These are phyloP conservation scores for Trametes versicolor DNA, from an alignment of 1,284 basidiomycete genomes.

Conservation along the genomic window DNA sequence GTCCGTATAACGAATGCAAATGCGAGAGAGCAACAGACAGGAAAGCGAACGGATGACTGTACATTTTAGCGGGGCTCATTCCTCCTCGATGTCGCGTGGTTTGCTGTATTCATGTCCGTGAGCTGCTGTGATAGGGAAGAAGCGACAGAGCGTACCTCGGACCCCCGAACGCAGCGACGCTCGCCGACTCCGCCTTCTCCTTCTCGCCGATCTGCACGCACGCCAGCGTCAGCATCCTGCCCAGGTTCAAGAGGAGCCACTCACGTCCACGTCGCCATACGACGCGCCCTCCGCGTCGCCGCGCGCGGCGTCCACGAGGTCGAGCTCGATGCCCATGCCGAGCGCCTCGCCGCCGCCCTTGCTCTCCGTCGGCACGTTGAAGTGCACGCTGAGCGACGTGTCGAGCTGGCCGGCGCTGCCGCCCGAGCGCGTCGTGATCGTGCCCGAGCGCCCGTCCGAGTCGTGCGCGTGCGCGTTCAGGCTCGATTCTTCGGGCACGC, in stretches of 20 bases:
- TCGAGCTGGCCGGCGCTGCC: slow-evolving; percentile 15
- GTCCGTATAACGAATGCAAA: background rate
- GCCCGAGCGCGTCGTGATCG: slow-evolving; percentile 25
- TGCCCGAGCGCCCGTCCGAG: slow-evolving; percentile 12
- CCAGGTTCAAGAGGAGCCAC: background rate
- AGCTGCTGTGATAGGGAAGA: background rate
- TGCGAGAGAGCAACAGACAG: background rate
- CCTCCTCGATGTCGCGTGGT: background rate
- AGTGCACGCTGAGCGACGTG: slow-evolving; percentile 36
- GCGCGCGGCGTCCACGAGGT: slow-evolving; percentile 25
- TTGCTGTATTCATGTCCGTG: background rate
- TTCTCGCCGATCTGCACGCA: background rate
- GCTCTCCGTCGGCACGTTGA: slow-evolving; percentile 31
- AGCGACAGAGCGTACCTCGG: background rate
- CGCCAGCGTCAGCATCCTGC: background rate
- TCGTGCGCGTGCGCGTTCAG: slow-evolving; percentile 36
- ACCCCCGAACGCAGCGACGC: background rate
- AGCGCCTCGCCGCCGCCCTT: slow-evolving; percentile 27
- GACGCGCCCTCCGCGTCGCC: background rate
- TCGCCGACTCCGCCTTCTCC: background rate
- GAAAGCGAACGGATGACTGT: too few species aligned
- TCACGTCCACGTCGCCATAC: slow-evolving; percentile 2
- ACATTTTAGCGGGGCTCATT: background rate
- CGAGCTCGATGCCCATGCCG: slow-evolving; percentile 33
- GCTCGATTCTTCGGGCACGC: slow-evolving; percentile 49